Evolutionary conservation across 257 asterid genomes (phyloP).

Genomic region (Voacanga thouarsii): DNA sequence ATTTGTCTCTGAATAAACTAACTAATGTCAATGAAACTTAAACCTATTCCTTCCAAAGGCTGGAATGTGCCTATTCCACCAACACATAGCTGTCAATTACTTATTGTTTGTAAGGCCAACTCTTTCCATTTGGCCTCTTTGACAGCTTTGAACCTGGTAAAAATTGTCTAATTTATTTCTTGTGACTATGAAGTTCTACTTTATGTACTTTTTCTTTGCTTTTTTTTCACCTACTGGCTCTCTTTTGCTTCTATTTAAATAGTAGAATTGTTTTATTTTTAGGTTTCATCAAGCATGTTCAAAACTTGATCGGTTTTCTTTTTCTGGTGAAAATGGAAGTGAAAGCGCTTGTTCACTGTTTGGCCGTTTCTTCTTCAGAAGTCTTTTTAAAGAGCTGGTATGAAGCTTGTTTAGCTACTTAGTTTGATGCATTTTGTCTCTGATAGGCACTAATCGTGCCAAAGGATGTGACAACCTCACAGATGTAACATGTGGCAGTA

Average conservation of each 20-base stretch:
- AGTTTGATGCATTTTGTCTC: not conserved
- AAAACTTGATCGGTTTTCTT: slow-evolving; percentile 34
- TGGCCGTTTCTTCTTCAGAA: not conserved
- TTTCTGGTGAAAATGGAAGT: not conserved
- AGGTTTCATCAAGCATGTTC: slow-evolving; percentile 84
- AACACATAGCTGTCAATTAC: too few species aligned
- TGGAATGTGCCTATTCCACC: too few species aligned
- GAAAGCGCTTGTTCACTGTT: not conserved
- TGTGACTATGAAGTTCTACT: not conserved
- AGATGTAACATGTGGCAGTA: not conserved
- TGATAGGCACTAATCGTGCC: not conserved
- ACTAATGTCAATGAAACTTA: too few species aligned
- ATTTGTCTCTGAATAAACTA: too few species aligned
- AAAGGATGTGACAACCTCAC: not conserved
- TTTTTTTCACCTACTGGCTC: not conserved
- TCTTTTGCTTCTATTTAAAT: slow-evolving; percentile 1
- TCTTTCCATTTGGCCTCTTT: not conserved
- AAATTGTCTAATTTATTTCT: not conserved
- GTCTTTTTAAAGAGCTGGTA: not conserved
- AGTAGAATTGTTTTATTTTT: slow-evolving; percentile 13
- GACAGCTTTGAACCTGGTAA: too few species aligned
- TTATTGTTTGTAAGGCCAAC: too few species aligned
- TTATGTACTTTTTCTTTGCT: not conserved
- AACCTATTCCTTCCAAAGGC: too few species aligned
- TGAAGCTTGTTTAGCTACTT: not conserved